Evolutionary conservation across 208 protist species (phyloP), one percentile per base, ranked within the genome.

Genomic region (Wallacemonas rigidus): DNA sequence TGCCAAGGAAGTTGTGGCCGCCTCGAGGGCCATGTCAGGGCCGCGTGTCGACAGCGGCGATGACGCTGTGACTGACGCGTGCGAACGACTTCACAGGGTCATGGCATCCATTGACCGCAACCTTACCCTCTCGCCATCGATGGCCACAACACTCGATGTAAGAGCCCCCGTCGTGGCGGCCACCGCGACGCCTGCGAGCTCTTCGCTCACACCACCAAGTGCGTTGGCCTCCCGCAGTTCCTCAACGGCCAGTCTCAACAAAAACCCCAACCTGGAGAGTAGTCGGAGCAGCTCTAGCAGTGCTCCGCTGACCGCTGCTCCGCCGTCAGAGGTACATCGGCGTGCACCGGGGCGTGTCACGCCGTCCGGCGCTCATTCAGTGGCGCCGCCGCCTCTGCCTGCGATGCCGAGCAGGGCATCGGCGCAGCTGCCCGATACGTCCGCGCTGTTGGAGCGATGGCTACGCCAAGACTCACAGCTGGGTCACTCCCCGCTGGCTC

Each of bases 81-180:
- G 71, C 14, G 82, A 76, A 0, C 77, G 82, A 8, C 67, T 92
- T 45, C 77, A 77, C 3, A 53, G 75, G n/a, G 84, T 87, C 53
- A 75, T 92, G 80, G 77, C 69, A 6, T 73, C 65, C n/a, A 88
- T 92, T 47, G 84, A 92, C 63, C 57, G 71, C 17, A 74, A 77
- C 35, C 62, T 87, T 61, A 40, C 60, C 71, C 38, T 7, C 36
- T 47, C 53, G 39, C 53, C 40, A 60, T n/a, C 15, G 14, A 6
- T 41, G 14, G 38, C 7, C 14, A 38, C 36, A 62, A 4, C 7
- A 38, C 35, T 62, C 26, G 56, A 14, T 15, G 6, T 6, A 41
- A 62, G 26, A 5, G 9, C 36, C 48, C n/a, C 65, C 45, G 17
- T 50, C 2, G n/a, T 50, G 26, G 12, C 61, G 41, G 51, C 51